A percentile compares a stretch with the other conserved stretches of the same genome.
These are phyloP conservation scores for Penstemon newberryi DNA, from an alignment of 257 asterid genomes.

Conservation along the genomic window DNA sequence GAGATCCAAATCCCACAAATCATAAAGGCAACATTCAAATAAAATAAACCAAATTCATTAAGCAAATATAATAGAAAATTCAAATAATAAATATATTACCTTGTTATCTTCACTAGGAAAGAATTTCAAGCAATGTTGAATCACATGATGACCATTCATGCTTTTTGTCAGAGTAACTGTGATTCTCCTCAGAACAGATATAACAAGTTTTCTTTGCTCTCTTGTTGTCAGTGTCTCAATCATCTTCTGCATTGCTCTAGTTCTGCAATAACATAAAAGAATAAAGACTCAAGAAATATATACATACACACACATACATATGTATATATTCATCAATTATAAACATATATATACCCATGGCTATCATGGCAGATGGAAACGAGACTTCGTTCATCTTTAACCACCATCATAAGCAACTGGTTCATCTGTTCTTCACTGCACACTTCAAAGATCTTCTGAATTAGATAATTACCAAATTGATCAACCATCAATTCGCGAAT, in stretches of 20 bases:
- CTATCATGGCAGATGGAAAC: conserved; percentile 40
- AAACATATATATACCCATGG: conserved; percentile 41
- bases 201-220: conserved; percentile 33
- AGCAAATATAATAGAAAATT: not conserved
- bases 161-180: conserved; percentile 41
- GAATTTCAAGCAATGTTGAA: conserved; percentile 41
- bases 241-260: conserved; percentile 56
- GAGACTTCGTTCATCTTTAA: conserved; percentile 26
- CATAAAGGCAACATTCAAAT: not conserved
- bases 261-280: conserved; percentile 32
- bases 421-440: conserved; percentile 41
- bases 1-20: not conserved
- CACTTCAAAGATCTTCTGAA: conserved; percentile 41
- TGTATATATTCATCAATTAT: no score
- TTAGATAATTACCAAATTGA: conserved; percentile 47
- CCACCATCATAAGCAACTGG: conserved; percentile 28
- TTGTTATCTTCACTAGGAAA: conserved; percentile 42
- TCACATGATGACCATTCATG: conserved; percentile 59
- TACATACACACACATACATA: not conserved
- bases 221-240: conserved; percentile 34
- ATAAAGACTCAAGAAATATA: not conserved
- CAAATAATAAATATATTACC: conserved; percentile 34
- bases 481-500: conserved; percentile 52
- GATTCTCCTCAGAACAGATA: conserved; percentile 35
- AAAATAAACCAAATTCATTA: not conserved